Evolutionary conservation across 306 rosid genomes (phyloP).

Genomic region (Crataegus laevigata): DNA sequence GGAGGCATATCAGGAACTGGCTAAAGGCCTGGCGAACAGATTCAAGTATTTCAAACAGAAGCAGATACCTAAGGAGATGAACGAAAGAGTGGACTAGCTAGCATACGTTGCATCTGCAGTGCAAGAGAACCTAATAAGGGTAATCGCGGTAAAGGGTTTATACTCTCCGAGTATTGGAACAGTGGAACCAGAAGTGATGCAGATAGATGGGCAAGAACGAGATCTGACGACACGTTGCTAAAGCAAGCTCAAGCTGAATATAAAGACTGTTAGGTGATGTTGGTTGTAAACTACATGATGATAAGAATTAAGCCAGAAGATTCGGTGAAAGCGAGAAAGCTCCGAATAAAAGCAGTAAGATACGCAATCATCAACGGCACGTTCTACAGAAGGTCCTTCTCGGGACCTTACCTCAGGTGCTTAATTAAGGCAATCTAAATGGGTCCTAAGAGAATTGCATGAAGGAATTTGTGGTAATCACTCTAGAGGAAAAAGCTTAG

Average conservation of each 20-base stretch:
- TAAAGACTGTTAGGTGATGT: too few species aligned
- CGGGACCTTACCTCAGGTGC: neutral
- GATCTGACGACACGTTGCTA: too few species aligned
- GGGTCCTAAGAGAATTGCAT: neutral
- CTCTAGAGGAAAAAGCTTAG: neutral
- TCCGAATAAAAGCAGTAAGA: too few species aligned
- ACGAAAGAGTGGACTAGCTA: rapidly evolving
- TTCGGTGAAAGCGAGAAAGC: too few species aligned
- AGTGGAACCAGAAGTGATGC: rapidly evolving
- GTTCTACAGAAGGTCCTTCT: neutral
- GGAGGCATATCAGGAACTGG: neutral
- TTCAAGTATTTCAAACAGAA: neutral
- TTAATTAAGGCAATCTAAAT: rapidly evolving
- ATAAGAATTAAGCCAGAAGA: too few species aligned
- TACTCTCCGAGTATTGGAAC: neutral
- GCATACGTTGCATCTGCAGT: rapidly evolving
- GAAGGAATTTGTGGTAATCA: neutral
- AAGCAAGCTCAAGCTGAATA: too few species aligned
- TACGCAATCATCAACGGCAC: too few species aligned
- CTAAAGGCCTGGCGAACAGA: rapidly evolving
- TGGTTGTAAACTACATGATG: too few species aligned
- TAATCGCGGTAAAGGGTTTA: rapidly evolving
- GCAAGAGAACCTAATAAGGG: neutral
- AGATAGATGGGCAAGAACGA: neutral
- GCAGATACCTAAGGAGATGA: neutral